Percentiles rank a stretch among this genome's conserved stretches.
These are phyloP conservation scores for Penicillium soppii DNA, from an alignment of 495 filamentous ascomycete species.

Conservation along the genomic window DNA sequence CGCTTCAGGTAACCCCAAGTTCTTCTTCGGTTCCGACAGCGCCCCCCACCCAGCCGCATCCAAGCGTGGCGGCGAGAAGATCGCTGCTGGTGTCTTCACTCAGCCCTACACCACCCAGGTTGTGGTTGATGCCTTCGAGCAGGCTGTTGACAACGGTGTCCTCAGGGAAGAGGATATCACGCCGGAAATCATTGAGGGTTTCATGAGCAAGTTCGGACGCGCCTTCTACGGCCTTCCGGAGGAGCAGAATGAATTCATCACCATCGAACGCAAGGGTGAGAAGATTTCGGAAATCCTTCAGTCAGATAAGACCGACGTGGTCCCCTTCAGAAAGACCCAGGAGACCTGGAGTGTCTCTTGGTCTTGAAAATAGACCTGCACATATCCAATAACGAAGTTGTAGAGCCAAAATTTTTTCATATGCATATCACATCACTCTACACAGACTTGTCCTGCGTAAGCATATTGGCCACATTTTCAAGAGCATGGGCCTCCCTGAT, in stretches of 20 bases:
- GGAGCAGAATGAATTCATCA: conserved; percentile 56
- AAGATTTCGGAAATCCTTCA: conserved; percentile 52
- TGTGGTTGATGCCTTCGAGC: conserved; percentile 71
- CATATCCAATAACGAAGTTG: conserved; percentile 12
- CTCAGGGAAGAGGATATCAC: conserved; percentile 68
- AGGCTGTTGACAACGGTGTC: conserved; percentile 63
- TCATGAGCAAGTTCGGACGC: conserved; percentile 73
- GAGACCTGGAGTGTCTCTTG: conserved; percentile 61
- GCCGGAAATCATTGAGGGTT: conserved; percentile 66
- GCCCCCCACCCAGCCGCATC: conserved; percentile 74
- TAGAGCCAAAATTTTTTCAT: conserved; percentile 3
- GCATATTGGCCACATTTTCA: conserved; percentile 43
- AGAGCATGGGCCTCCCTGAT: conserved; percentile 46
- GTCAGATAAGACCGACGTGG: conserved; percentile 59
- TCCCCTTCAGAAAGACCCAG: conserved; percentile 68
- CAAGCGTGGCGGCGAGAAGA: conserved; percentile 64
- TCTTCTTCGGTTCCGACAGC: conserved; percentile 73
- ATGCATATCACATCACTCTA: conserved; percentile 4
- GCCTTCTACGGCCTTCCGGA: conserved; percentile 63
- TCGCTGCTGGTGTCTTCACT: conserved; percentile 87
- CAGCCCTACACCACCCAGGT: conserved; percentile 81
- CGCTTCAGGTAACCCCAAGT: conserved; percentile 67
- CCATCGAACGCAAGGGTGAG: conserved; percentile 60
- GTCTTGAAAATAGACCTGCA: conserved; percentile 24
- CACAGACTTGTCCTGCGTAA: conserved; percentile 32